A percentile compares a stretch with the other conserved stretches of the same genome.
Evolutionary conservation across 371 early-diverging fungal genomes (phyloP).

Genomic region (Gilbertella persicaria): DNA sequence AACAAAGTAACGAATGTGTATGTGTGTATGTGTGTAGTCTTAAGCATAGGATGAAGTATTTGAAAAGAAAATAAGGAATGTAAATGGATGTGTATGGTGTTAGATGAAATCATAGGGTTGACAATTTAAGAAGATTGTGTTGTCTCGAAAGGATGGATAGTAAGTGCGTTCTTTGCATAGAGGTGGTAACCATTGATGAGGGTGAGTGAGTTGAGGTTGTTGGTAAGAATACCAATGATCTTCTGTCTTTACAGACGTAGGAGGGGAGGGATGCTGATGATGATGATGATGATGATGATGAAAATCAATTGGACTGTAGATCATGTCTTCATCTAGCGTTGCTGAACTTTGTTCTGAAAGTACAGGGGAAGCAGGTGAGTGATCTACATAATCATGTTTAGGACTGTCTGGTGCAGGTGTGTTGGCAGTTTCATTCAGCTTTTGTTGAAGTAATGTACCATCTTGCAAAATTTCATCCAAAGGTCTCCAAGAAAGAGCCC

Average conservation of each 20-base stretch:
- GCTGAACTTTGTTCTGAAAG: conserved; percentile 19
- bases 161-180: conserved; percentile 12
- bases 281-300: background rate
- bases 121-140: conserved; percentile 8
- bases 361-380: conserved; percentile 12
- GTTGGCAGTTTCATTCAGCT: conserved; percentile 1
- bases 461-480: conserved; percentile 13
- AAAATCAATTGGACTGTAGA: conserved; percentile 8
- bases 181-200: conserved; percentile 13
- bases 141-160: conserved; percentile 4
- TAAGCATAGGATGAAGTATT: background rate
- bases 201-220: conserved; percentile 2
- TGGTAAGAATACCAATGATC: background rate
- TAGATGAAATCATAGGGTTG: conserved; percentile 11
- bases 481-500: conserved; percentile 13
- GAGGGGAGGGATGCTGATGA: background rate
- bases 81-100: no score
- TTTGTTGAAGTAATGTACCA: conserved; percentile 14
- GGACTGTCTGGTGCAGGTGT: background rate
- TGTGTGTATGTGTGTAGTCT: no score
- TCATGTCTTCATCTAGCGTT: conserved; percentile 18
- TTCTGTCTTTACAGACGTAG: background rate
- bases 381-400: background rate
- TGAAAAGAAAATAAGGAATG: no score
- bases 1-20: no score